Evolutionary conservation across 2,329 filamentous ascomycete species (phyloP).

Genomic region (Fonsecaea erecta): DNA sequence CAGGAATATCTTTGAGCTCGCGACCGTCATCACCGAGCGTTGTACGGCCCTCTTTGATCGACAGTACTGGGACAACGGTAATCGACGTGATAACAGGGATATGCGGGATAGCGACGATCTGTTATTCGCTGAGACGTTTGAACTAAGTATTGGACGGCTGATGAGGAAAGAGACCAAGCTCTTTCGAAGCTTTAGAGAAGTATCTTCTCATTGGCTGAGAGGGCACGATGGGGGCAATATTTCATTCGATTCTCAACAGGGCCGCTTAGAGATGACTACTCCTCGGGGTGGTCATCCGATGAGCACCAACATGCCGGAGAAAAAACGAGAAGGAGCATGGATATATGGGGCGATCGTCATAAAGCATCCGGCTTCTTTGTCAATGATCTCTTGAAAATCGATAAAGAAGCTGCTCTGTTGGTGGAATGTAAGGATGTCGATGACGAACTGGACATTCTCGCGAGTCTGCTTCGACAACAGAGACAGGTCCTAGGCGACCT

Average conservation of each 20-base stretch:
- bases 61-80: constrained; percentile 56
- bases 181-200: constrained; percentile 64
- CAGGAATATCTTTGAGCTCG: constrained; percentile 65
- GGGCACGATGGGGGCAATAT: constrained; percentile 33
- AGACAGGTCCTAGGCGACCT: constrained; percentile 54
- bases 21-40: constrained; percentile 64
- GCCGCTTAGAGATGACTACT: constrained; percentile 57
- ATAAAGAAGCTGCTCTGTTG: constrained; percentile 61
- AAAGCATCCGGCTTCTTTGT: constrained; percentile 51
- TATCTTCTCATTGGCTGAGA: constrained; percentile 61
- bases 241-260: constrained; percentile 59
- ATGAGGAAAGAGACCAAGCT: constrained; percentile 62
- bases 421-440: constrained; percentile 70
- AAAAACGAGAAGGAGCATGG: neutral
- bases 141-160: constrained; percentile 62
- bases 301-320: constrained; percentile 39
- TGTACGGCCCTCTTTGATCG: constrained; percentile 66
- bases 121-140: constrained; percentile 71
- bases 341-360: constrained; percentile 25
- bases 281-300: constrained; percentile 7
- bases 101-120: constrained; percentile 54
- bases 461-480: constrained; percentile 58
- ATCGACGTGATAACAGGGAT: neutral
- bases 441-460: constrained; percentile 69
- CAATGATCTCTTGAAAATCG: constrained; percentile 63